phyloP scores from a whole-genome alignment of 1,139 yeast species.

The Arxiozyma bovina region DNA sequence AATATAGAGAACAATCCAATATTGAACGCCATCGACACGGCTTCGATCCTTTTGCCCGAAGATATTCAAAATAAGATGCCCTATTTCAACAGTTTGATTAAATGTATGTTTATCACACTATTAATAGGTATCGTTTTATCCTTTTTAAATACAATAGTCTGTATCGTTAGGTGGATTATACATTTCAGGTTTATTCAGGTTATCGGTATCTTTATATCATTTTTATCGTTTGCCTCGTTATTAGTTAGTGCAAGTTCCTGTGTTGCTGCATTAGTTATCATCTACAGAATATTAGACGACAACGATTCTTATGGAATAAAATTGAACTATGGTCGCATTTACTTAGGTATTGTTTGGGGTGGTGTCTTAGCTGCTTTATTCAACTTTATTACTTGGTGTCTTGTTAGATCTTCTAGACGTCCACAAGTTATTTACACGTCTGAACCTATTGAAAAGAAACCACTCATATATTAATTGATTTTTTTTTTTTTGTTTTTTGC shows the following conservation, averaged over 20 bases:
- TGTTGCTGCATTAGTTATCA: constrained; percentile 23
- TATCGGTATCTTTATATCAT: constrained; percentile 19
- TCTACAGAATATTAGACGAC: constrained; percentile 16
- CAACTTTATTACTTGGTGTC: constrained; percentile 19
- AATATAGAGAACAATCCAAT: constrained; percentile 19
- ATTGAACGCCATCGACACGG: constrained; percentile 13
- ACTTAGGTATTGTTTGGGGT: constrained; percentile 25
- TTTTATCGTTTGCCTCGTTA: constrained; percentile 17
- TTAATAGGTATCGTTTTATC: constrained; percentile 22
- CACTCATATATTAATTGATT: constrained; percentile 8
- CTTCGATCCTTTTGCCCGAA: constrained; percentile 21
- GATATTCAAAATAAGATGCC: constrained; percentile 18
- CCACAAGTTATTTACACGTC: constrained; percentile 8
- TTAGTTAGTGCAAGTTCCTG: constrained; percentile 24
- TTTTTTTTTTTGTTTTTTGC: background rate
- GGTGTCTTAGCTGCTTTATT: constrained; percentile 21
- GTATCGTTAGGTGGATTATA: constrained; percentile 20
- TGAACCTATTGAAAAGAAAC: constrained; percentile 20
- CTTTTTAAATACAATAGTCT: constrained; percentile 17
- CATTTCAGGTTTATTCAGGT: constrained; percentile 18
- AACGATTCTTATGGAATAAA: constrained; percentile 22
- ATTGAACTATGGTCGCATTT: constrained; percentile 19
- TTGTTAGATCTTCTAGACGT: constrained; percentile 16
- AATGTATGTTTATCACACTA: constrained; percentile 26
- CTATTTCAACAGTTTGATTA: constrained; percentile 21